Evolutionary conservation across 2,329 filamentous ascomycete genomes (phyloP).

Genomic region (Pestalotiopsis sp.): DNA sequence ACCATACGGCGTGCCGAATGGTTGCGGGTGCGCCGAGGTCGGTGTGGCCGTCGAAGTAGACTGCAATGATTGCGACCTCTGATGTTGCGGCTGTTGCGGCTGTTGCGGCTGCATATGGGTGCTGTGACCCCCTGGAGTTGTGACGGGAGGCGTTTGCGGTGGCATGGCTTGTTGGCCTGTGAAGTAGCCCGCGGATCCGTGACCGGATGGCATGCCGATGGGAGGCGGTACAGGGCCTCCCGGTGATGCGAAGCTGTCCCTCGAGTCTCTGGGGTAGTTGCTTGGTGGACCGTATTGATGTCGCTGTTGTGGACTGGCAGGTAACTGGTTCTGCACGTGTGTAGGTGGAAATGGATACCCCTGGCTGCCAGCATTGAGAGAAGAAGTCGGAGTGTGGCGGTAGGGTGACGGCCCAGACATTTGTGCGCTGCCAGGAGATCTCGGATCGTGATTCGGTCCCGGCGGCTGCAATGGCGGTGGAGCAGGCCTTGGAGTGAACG

Average conservation of each 20-base stretch:
- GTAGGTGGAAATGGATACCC: slow-evolving; percentile 55
- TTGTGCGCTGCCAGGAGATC: slow-evolving; percentile 51
- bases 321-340: slow-evolving; percentile 36
- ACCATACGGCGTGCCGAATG: slow-evolving; percentile 51
- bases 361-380: slow-evolving; percentile 40
- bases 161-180: slow-evolving; percentile 45
- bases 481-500: slow-evolving; percentile 38
- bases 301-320: slow-evolving; percentile 53
- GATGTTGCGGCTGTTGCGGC: slow-evolving; percentile 39
- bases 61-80: slow-evolving; percentile 59
- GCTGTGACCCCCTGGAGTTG: slow-evolving; percentile 40
- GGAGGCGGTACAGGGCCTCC: slow-evolving; percentile 32
- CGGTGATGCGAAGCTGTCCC: slow-evolving; percentile 49
- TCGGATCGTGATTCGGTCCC: slow-evolving; percentile 46
- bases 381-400: slow-evolving; percentile 51
- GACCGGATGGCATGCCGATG: slow-evolving; percentile 34
- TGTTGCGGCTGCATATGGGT: slow-evolving; percentile 41
- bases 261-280: slow-evolving; percentile 40
- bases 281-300: slow-evolving; percentile 52
- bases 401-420: slow-evolving; percentile 51
- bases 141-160: slow-evolving; percentile 54
- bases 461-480: slow-evolving; percentile 47
- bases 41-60: slow-evolving; percentile 64
- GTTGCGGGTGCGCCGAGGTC: slow-evolving; percentile 59
- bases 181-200: slow-evolving; percentile 38